Base-by-base conservation (phyloP, 352 stramenopile species). In the Pythium phragmitis region DNA sequence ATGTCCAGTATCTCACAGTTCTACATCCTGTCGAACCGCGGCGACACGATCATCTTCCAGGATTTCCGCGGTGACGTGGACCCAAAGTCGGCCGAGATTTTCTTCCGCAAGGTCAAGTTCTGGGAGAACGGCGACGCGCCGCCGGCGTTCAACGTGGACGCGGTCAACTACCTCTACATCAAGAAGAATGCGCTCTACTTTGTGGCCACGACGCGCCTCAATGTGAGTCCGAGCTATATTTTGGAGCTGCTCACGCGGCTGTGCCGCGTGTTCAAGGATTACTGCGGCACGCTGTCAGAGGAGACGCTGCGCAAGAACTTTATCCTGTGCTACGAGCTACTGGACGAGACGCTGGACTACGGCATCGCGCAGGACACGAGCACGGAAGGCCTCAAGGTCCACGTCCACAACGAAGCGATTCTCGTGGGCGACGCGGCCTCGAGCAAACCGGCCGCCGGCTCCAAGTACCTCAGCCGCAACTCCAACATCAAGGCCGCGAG, bases 251-350 rank as follows among this genome's bases (percentile, higher is more conserved):
- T 99, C 52, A 96, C 91, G 64, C 82, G 93, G 0, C 76, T 97
- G 3, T 89, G 87, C 49, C 97, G 98, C 72, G 95, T 99, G 41
- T 99, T 99, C 74, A 99, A 99, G 80, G 98, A 99, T 83, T 99
- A 99, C 75, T 99, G 98, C 75, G 98, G 98, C 28, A 96, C 98
- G 36, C 78, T 99, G 21, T 98, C 91, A 33, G 97, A 98, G 68
- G 96, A 99, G 76, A 96, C 96, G n/a, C 96, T 99, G 69, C 88
- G 97, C 43, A 99, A 99, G 87, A 99, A 99, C 77, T 99, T 99
- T 68, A 98, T 99, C 65, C 73, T 99, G 43, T 95, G 98, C 65
- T 99, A 99, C 74, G 97, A 99, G 78, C 81, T 99, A 46, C 82
- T 99, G 45, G 97, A 99, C 77, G 97, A 99, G 77, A 98, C 98